Base-by-base conservation (phyloP, 2,329 filamentous ascomycete genomes). In the Chaetomiaceae sp. region DNA sequence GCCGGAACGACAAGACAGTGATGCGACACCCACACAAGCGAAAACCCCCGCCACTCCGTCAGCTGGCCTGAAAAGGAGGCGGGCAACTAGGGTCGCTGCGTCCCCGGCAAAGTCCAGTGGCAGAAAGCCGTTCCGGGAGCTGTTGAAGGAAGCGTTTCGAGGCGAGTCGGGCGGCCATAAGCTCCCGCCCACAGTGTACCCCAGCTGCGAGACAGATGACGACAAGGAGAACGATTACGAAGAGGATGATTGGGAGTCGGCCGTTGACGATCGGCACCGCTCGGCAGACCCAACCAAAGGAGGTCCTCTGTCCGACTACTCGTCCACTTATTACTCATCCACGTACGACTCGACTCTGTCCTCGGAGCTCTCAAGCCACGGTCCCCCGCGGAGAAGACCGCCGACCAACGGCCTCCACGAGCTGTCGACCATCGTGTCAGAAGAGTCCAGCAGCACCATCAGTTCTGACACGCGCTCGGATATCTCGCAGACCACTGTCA, bases 81-180 rank as follows among this genome's bases (percentile, higher is more conserved):
- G 73, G 38, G 81, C 82, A 19, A 82, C 76, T 25, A 74, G 79
- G 56, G 71, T 63, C 51, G 61, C 70, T 2, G 68, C 76, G 1
- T 74, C 78, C 5, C 74, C 79, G 1, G 47, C 72, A 6, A 83
- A 77, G 60, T 55, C 70, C 0, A 65, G 61, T 4, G 51, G 55
- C 12, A 82, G 77, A 60, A 72, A 71, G 31, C 76, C 76, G 0
- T 71, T 85, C 48, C 73, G 81, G 19, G 81, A 82, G 35, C 74
- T 75, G 40, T 66, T 85, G 8, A 78, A 77, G 48, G 80, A 82
- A 54, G 82, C 81, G 3, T 85, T 85, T 59, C 75, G 75, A 34
- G 82, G 82, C 25, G 80, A 85, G 62, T 84, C 81, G 2, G 72
- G 66, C 3, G 70, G 70, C 9, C 70, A 75, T 51, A 67, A 68